Evolutionary conservation across 441 rosid genomes (phyloP).

Genomic region (Pelargonium myrrhifolium): DNA sequence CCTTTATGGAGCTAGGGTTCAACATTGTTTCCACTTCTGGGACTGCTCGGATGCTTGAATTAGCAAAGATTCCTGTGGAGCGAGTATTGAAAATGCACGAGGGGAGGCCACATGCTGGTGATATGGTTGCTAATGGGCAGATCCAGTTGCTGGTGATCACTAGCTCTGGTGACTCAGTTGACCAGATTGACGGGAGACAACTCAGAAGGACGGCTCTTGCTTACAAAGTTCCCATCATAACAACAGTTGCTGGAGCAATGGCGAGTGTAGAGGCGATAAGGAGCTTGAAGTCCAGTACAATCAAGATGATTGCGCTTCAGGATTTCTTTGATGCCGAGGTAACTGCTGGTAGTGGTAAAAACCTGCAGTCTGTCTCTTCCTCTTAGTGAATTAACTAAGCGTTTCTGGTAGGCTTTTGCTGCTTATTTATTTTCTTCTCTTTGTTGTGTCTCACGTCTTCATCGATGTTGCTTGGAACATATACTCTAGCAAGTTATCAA

Average conservation of each 20-base stretch:
- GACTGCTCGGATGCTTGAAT: slow-evolving; percentile 73
- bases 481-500: slow-evolving; percentile 9
- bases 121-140: slow-evolving; percentile 85
- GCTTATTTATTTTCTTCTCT: slow-evolving; percentile 5
- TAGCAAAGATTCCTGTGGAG: slow-evolving; percentile 65
- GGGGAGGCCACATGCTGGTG: slow-evolving; percentile 93
- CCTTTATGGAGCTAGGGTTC: slow-evolving; percentile 72
- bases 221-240: slow-evolving; percentile 83
- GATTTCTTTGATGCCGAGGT: slow-evolving; percentile 51
- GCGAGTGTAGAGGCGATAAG: slow-evolving; percentile 82
- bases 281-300: slow-evolving; percentile 54
- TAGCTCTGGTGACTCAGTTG: slow-evolving; percentile 74
- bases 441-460: neutral
- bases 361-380: slow-evolving; percentile 38
- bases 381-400: slow-evolving; percentile 25
- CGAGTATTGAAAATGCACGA: slow-evolving; percentile 87
- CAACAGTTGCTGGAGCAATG: slow-evolving; percentile 84
- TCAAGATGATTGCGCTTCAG: slow-evolving; percentile 77
- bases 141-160: slow-evolving; percentile 89
- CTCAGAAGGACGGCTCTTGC: slow-evolving; percentile 93
- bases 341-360: slow-evolving; percentile 19
- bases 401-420: slow-evolving; percentile 16
- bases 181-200: slow-evolving; percentile 77
- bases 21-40: slow-evolving; percentile 78
- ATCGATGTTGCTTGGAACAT: slow-evolving; percentile 4